phyloP scores from a whole-genome alignment of 1,284 basidiomycete genomes.

The Cystobasidiaceae sp. region DNA sequence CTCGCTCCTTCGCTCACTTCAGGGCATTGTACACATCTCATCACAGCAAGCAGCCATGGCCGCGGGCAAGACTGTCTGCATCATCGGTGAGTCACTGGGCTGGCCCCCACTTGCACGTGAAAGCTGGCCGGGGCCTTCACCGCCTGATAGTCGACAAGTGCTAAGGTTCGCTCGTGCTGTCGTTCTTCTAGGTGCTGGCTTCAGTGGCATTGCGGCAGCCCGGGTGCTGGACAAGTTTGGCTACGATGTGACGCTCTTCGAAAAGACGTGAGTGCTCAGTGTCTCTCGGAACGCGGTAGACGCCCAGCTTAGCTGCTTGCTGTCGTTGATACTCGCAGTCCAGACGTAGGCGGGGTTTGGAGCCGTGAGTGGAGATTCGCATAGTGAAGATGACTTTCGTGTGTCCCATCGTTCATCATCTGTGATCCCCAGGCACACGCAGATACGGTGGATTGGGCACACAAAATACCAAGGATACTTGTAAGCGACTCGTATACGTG shows the following conservation, averaged over 20 bases:
- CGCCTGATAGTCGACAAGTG: neutral
- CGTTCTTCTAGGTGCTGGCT: constrained; percentile 1
- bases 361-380: neutral
- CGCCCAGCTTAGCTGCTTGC: neutral
- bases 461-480: constrained; percentile 42
- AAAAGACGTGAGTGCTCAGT: constrained; percentile 24
- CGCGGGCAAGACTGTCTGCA: constrained; percentile 13
- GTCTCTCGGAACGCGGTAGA: neutral
- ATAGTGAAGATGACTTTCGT: neutral
- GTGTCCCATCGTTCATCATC: neutral
- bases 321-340: neutral
- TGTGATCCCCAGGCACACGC: constrained; percentile 34
- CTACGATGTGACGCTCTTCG: constrained; percentile 22
- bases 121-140: neutral
- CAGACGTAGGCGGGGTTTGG: constrained; percentile 31
- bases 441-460: constrained; percentile 41
- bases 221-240: constrained; percentile 22
- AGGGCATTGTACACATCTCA: too few relatives aligned
- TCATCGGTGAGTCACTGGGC: constrained; percentile 16
- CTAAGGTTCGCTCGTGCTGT: neutral
- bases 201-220: constrained; percentile 26
- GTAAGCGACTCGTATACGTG: neutral
- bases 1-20: too few relatives aligned
- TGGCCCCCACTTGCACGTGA: too few relatives aligned
- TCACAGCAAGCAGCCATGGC: neutral